phyloP scores from a whole-genome alignment of 768 basidiomycete genomes.

The Pleurotus citrinopileatus region DNA sequence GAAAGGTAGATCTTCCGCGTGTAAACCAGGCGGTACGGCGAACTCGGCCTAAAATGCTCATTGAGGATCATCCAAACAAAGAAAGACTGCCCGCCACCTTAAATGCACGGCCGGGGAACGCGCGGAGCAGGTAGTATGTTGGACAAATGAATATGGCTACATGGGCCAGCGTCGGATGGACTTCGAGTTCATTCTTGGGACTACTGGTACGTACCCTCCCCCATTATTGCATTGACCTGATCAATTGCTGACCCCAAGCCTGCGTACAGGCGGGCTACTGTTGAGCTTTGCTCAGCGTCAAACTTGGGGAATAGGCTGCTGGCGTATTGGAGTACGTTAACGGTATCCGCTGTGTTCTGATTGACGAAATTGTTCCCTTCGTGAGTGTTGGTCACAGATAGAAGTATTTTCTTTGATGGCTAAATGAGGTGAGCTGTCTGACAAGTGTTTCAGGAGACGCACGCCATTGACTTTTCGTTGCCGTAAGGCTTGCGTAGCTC shows the following conservation, averaged over 20 bases:
- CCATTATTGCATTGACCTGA: constrained; percentile 20
- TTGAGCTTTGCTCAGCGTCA: constrained; percentile 7
- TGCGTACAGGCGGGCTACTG: constrained; percentile 16
- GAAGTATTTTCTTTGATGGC: constrained; percentile 17
- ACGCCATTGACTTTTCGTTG: constrained; percentile 26
- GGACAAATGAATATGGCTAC: constrained; percentile 36
- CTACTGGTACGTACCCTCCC: constrained; percentile 20
- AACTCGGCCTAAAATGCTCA: constrained; percentile 19
- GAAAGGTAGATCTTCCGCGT: constrained; percentile 15
- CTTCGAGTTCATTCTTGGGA: background rate
- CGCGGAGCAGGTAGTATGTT: constrained; percentile 25
- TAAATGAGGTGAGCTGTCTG: constrained; percentile 9
- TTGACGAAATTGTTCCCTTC: constrained; percentile 29
- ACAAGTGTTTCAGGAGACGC: constrained; percentile 9
- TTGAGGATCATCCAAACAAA: background rate
- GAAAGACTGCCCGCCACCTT: constrained; percentile 22
- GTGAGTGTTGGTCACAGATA: constrained; percentile 24
- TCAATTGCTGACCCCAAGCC: constrained; percentile 14
- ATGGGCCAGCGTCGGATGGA: background rate
- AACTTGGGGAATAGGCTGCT: constrained; percentile 22
- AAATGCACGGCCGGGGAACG: constrained; percentile 26
- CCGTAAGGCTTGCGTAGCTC: constrained; percentile 23
- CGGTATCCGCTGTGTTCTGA: constrained; percentile 11
- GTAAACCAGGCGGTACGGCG: constrained; percentile 20
- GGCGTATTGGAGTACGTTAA: constrained; percentile 20